phyloP scores from a whole-genome alignment of 2,329 filamentous ascomycete species.

The Elsinoe fawcettii region DNA sequence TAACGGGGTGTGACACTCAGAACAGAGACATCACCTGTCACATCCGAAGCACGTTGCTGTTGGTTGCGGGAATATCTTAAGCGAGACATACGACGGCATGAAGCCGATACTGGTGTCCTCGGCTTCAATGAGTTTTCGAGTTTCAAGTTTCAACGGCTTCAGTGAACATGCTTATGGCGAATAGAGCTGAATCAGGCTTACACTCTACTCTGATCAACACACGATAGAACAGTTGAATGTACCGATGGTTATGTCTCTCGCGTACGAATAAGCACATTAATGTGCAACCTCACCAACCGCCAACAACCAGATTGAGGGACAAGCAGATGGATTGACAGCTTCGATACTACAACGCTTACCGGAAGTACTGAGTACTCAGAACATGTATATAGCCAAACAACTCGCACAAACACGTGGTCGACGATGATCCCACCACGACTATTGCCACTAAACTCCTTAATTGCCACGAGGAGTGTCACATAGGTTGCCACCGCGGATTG shows the following conservation, averaged over 20 bases:
- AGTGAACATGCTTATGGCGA: constrained; percentile 14
- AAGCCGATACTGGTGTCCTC: not conserved
- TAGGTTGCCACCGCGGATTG: not conserved
- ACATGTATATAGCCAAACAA: not conserved
- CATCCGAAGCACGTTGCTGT: not conserved
- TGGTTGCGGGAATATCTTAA: not conserved
- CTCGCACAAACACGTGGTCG: not conserved
- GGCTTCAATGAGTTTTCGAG: constrained; percentile 11
- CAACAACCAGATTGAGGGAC: not conserved
- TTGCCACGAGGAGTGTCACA: not conserved
- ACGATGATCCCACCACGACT: not conserved
- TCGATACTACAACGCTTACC: not conserved
- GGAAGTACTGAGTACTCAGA: not conserved
- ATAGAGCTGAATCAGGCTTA: constrained; percentile 7
- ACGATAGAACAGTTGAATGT: constrained; percentile 12
- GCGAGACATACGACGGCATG: not conserved
- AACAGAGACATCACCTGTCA: constrained; percentile 6
- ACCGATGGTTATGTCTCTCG: not conserved
- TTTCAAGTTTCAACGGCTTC: constrained; percentile 5
- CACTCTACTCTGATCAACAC: not conserved
- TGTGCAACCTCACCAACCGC: not conserved
- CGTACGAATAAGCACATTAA: not conserved
- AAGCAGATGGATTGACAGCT: not conserved
- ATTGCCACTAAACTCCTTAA: not conserved
- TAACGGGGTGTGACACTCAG: not conserved